phyloP scores from a whole-genome alignment of 495 filamentous ascomycete species.

The Talaromyces ruber region DNA sequence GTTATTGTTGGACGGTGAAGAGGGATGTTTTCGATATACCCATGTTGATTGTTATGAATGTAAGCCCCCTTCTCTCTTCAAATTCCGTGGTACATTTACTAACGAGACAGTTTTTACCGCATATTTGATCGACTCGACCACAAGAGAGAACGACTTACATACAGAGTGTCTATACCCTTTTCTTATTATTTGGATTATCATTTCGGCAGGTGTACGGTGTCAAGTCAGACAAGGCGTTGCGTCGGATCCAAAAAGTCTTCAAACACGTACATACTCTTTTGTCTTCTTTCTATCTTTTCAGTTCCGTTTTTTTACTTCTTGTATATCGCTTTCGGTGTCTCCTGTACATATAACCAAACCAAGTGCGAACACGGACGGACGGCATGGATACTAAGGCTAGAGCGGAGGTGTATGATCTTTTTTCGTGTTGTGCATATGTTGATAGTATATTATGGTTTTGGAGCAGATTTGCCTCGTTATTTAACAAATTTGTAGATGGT shows the following conservation, averaged over 20 bases:
- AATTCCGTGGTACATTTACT: not conserved
- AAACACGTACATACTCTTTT: not conserved
- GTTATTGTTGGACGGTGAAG: slow-evolving; percentile 93
- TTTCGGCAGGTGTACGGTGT: not conserved
- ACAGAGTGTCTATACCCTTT: not conserved
- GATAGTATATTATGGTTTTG: not conserved
- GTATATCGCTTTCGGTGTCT: slow-evolving; percentile 7
- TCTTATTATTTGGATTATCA: not conserved
- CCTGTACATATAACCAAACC: slow-evolving; percentile 9
- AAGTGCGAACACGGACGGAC: not conserved
- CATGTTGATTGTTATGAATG: slow-evolving; percentile 96
- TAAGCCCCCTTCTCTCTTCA: slow-evolving; percentile 39
- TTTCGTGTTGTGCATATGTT: not conserved
- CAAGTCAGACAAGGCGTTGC: not conserved
- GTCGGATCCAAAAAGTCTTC: not conserved
- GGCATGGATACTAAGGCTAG: not conserved
- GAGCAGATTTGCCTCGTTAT: not conserved
- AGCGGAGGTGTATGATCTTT: not conserved
- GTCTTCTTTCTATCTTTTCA: too few relatives aligned
- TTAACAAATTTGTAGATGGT: not conserved
- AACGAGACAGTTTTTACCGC: slow-evolving; percentile 31
- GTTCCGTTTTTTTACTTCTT: not conserved
- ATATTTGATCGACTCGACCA: slow-evolving; percentile 26
- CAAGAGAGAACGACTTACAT: not conserved
- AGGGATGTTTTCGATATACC: slow-evolving; percentile 97